phyloP scores from a whole-genome alignment of 306 rosid species.

The Chamaecrista fasciculata region DNA sequence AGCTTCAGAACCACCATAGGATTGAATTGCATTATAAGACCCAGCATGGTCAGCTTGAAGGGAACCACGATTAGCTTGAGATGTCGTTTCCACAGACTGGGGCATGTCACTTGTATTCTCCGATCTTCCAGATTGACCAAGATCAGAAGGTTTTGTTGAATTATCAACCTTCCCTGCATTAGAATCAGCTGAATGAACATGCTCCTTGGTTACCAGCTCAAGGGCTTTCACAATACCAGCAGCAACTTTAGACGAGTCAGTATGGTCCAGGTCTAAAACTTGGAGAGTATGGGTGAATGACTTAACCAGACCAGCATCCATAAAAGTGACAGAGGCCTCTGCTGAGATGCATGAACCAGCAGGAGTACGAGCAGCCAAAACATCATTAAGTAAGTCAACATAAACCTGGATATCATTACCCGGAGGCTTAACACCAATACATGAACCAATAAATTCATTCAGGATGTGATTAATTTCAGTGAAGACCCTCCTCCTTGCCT shows the following conservation, averaged over 20 bases:
- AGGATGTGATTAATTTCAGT: slow-evolving; percentile 64
- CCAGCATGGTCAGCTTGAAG: slow-evolving; percentile 56
- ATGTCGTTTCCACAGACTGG: slow-evolving; percentile 61
- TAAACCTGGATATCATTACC: slow-evolving; percentile 66
- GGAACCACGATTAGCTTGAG: slow-evolving; percentile 59
- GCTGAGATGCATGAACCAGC: slow-evolving; percentile 79
- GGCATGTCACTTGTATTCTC: slow-evolving; percentile 53
- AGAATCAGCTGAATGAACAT: slow-evolving; percentile 66
- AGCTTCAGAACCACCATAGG: slow-evolving; percentile 89
- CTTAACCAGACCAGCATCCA: slow-evolving; percentile 79
- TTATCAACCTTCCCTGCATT: slow-evolving; percentile 62
- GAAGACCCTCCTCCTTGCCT: slow-evolving; percentile 88
- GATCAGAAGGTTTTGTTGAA: slow-evolving; percentile 62
- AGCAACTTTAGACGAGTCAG: slow-evolving; percentile 87
- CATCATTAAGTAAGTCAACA: slow-evolving; percentile 85
- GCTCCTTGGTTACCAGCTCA: slow-evolving; percentile 88
- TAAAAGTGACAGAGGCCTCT: slow-evolving; percentile 84
- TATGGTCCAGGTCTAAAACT: slow-evolving; percentile 87
- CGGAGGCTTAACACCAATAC: slow-evolving; percentile 58
- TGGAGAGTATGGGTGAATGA: slow-evolving; percentile 67
- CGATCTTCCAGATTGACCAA: slow-evolving; percentile 49
- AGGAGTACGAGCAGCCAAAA: slow-evolving; percentile 84
- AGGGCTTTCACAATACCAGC: slow-evolving; percentile 82
- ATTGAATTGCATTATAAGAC: slow-evolving; percentile 55
- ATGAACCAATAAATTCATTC: slow-evolving; percentile 71